Evolutionary conservation across 2,329 filamentous ascomycete genomes (phyloP), one percentile per base, ranked within the genome.

Genomic region (Cladorrhinum sp.): DNA sequence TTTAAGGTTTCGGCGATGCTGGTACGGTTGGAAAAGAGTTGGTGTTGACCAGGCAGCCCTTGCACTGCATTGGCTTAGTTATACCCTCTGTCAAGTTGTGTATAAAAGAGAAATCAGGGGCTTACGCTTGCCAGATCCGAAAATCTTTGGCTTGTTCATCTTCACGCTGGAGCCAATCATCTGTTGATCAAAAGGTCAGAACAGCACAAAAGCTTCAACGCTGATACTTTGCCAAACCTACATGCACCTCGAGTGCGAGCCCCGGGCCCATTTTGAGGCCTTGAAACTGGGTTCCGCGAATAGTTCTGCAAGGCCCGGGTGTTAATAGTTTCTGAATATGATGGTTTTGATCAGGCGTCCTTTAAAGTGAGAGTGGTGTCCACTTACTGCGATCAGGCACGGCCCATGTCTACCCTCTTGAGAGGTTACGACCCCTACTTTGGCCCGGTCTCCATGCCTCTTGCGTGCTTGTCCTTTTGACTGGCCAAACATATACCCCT

Each of bases 81-180:
- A n/a, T n/a, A n/a, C n/a, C n/a, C n/a, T n/a, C n/a, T n/a, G n/a
- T n/a, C n/a, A n/a, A n/a, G 42, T 30, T 10, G 21, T 26, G 30
- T 36, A 2, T 20, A n/a, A 33, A 21, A 23, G 20, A 26, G 20
- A 36, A 21, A 6, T 21, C 24, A 26, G 23, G 10, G n/a, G 16
- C 61, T 57, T 55, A 63, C 58, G 61, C 58, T 51, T 63, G 58
- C 61, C 61, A 63, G 4, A 36, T 60, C 10, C 49, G 28, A 54
- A 63, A 63, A 52, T 63, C 61, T 9, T 63, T 61, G 10, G 8
- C 21, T 33, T 63, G 61, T 14, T 61, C n/a, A 21, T 63, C 61
- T 42, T 63, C 61, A 20, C 58, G 49, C n/a, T 63, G 61, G 16
- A 63, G 55, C 26, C 50, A 63, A n/a, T 63, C 61, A 23, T 52